phyloP scores from a whole-genome alignment of 108 stramenopile species.

The Mediolabrus comicus region DNA sequence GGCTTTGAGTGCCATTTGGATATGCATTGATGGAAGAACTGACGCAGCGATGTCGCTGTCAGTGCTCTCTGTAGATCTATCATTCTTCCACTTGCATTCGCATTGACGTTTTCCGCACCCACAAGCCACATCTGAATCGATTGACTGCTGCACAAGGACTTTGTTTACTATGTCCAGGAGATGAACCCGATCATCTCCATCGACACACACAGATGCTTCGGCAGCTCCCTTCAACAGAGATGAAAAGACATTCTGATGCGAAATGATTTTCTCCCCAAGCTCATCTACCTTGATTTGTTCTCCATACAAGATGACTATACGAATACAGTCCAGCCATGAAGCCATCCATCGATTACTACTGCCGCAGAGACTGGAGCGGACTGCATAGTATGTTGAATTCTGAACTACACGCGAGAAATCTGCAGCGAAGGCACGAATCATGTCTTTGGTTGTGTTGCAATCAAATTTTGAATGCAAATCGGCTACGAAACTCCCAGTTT shows the following conservation, averaged over 20 bases:
- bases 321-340: not conserved
- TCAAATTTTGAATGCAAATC: not conserved
- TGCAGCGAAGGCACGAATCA: not conserved
- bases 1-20: conserved; percentile 2
- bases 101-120: not conserved
- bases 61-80: not conserved
- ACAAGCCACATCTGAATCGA: not conserved
- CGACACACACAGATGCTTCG: not conserved
- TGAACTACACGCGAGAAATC: not conserved
- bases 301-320: not conserved
- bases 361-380: too few species aligned
- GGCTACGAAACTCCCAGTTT: not conserved
- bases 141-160: not conserved
- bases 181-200: not conserved
- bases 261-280: not conserved
- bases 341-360: too few species aligned
- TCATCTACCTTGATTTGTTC: not conserved
- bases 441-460: not conserved
- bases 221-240: not conserved
- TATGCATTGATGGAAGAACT: not conserved
- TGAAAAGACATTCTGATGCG: not conserved
- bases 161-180: not conserved
- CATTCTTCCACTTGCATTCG: not conserved
- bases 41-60: not conserved
- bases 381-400: not conserved